A percentile compares a stretch with the other conserved stretches of the same genome.
phyloP scores from a whole-genome alignment of 768 basidiomycete species.

The Phylloporus rhodoxanthus region DNA sequence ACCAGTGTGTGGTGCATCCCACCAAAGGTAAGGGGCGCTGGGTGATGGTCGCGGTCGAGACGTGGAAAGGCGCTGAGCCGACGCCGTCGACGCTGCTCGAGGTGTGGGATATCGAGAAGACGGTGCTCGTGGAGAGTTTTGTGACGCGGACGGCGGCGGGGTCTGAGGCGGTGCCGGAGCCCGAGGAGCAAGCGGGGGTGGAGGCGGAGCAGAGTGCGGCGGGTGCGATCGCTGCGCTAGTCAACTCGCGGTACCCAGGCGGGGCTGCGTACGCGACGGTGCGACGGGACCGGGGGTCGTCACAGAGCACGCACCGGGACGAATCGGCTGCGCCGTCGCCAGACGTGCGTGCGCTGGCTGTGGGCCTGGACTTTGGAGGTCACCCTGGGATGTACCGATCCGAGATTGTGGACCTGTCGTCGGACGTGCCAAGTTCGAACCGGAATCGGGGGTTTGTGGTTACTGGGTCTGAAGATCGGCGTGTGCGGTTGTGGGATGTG shows the following conservation, averaged over 20 bases:
- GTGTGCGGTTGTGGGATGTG: constrained; percentile 85
- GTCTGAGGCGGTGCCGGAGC: constrained; percentile 48
- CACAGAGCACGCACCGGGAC: constrained; percentile 32
- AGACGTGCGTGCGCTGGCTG: constrained; percentile 64
- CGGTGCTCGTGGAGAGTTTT: constrained; percentile 74
- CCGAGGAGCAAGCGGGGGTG: constrained; percentile 43
- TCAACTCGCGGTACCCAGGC: constrained; percentile 57
- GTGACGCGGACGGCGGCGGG: constrained; percentile 46
- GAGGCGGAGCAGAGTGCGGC: constrained; percentile 63
- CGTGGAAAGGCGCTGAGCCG: constrained; percentile 38
- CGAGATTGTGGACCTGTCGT: constrained; percentile 42
- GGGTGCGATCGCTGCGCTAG: constrained; percentile 71
- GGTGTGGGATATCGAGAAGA: constrained; percentile 90
- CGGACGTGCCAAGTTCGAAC: constrained; percentile 35
- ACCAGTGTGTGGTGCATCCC: constrained; percentile 79
- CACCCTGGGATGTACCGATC: constrained; percentile 49
- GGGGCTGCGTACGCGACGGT: constrained; percentile 23
- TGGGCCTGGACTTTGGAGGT: constrained; percentile 74
- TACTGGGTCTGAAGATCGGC: constrained; percentile 86
- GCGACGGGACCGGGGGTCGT: constrained; percentile 27
- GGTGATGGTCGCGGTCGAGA: constrained; percentile 79
- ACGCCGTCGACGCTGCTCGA: constrained; percentile 56
- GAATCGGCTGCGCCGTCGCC: constrained; percentile 45
- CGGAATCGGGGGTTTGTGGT: constrained; percentile 68
- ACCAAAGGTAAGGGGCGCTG: constrained; percentile 83